These are phyloP conservation scores for Microdochium paspali DNA, from an alignment of 2,329 filamentous ascomycete genomes.

Conservation along the genomic window DNA sequence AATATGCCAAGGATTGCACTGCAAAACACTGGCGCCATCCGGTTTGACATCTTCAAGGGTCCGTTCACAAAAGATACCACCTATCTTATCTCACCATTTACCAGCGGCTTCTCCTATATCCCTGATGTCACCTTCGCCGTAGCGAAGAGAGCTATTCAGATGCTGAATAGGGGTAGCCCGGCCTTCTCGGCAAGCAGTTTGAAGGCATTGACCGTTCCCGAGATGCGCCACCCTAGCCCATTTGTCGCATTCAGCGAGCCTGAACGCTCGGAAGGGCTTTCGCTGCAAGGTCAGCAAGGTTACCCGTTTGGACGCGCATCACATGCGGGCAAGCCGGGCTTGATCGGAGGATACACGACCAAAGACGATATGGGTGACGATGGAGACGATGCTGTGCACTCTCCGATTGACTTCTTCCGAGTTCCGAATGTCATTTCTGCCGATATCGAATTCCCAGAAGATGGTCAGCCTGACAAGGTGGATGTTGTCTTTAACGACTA, in stretches of 20 bases:
- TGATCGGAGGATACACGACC: constrained; percentile 69
- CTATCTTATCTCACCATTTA: constrained; percentile 82
- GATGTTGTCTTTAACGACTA: constrained; percentile 92
- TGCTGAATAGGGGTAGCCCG: constrained; percentile 45
- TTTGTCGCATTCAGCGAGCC: constrained; percentile 16
- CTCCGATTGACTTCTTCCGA: constrained; percentile 61
- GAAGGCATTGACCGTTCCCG: constrained; percentile 39
- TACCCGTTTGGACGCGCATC: not conserved
- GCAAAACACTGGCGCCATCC: constrained; percentile 81
- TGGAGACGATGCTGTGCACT: constrained; percentile 85
- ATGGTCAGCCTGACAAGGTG: constrained; percentile 56
- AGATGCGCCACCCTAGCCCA: constrained; percentile 23
- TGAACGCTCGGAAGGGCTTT: constrained; percentile 3
- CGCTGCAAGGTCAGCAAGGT: constrained; percentile 7
- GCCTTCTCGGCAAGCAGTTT: constrained; percentile 36
- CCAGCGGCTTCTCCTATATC: constrained; percentile 66
- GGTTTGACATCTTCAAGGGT: constrained; percentile 93
- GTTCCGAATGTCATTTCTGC: constrained; percentile 81
- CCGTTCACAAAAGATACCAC: constrained; percentile 81
- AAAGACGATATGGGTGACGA: constrained; percentile 72
- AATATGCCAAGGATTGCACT: constrained; percentile 62
- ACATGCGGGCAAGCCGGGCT: constrained; percentile 5
- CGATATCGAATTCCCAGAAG: constrained; percentile 48
- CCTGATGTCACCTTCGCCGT: constrained; percentile 71
- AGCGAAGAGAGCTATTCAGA: constrained; percentile 57